Evolutionary conservation across 495 filamentous ascomycete species (phyloP).

Genomic region (Astrothelium subdiscretum): DNA sequence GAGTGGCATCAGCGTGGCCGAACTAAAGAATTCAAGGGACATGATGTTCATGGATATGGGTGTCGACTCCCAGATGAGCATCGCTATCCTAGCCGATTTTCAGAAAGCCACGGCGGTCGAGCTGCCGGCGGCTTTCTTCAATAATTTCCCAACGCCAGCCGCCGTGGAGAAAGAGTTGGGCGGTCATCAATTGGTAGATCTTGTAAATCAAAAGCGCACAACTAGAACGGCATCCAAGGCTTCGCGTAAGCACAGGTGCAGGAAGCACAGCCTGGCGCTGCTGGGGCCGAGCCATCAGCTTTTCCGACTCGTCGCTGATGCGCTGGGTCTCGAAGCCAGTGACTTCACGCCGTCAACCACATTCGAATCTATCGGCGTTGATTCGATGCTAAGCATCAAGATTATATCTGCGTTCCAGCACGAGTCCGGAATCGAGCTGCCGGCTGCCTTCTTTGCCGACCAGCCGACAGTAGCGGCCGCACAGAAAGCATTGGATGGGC

Average conservation of each 20-base stretch:
- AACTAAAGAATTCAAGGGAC: conserved; percentile 6
- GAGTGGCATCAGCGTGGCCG: conserved; percentile 9
- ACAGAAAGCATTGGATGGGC: conserved; percentile 9
- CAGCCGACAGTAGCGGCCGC: conserved; percentile 9
- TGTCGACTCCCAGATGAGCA: conserved; percentile 12
- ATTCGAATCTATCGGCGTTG: conserved; percentile 13
- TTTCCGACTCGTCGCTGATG: conserved; percentile 8
- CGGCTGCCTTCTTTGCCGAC: conserved; percentile 12
- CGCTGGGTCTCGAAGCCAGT: conserved; percentile 7
- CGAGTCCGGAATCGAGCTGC: conserved; percentile 10
- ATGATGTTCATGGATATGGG: conserved; percentile 9
- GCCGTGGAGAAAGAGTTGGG: conserved; percentile 11
- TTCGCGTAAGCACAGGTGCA: not conserved
- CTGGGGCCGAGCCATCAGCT: conserved; percentile 1
- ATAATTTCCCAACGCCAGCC: conserved; percentile 7
- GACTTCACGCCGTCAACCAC: conserved; percentile 8
- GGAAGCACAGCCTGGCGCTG: conserved; percentile 1
- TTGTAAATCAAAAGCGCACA: not conserved
- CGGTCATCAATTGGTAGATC: conserved; percentile 3
- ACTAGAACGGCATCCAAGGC: conserved; percentile 1
- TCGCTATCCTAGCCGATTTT: conserved; percentile 11
- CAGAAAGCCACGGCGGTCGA: conserved; percentile 9
- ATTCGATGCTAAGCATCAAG: conserved; percentile 13
- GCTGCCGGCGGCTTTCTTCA: conserved; percentile 13
- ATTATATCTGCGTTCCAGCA: conserved; percentile 12